Base-by-base conservation (phyloP, 2,329 filamentous ascomycete species). In the Dichotomopilus funicola region DNA sequence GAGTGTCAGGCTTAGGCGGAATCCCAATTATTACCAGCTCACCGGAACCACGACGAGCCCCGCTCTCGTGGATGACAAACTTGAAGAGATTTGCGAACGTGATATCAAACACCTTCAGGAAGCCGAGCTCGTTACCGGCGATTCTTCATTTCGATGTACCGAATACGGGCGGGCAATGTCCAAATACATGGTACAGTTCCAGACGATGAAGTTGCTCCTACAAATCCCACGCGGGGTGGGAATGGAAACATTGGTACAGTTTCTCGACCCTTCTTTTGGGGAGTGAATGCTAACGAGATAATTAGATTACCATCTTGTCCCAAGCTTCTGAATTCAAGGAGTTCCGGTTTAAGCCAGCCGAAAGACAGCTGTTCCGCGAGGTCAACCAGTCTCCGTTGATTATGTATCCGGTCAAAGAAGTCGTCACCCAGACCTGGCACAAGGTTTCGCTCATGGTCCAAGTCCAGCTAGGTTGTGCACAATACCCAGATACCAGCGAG, bases 381-480 rank as follows among this genome's bases (percentile, higher is more conserved):
- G 71, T 94, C 19, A 94, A 94, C 66, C 83, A 82, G 57, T 83
- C 79, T 1, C 75, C 77, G 0, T 81, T 81, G 12, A 85, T 91
- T 55, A 83, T 83, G 40, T 91, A 85, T 66, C 83, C 85, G 0
- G 80, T 94, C 49, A 86, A 84, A 53, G 84, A 86, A 19, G 80
- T 83, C 42, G 71, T 94, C 11, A 79, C 79, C 7, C 73, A 81
- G 5, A 77, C 82, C 1, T 78, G 82, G 36, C 89, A 95, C 66
- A 95, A 95, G 64, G 78, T 89, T 1, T 91, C 83, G 2, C 72
- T 95, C 3, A 78, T 92, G 33, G 78, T 94, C n/a, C 89, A 95
- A 67, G 78, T 83, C 2, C 80, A 88, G 53, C 78, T 95, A 9
- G 87, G 88, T 12, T 79, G 75, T 33, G 75, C 85, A 11, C 86